Conservation (phyloP, 495 filamentous ascomycete species). For the Aspergillus carlsbadensis region DNA sequence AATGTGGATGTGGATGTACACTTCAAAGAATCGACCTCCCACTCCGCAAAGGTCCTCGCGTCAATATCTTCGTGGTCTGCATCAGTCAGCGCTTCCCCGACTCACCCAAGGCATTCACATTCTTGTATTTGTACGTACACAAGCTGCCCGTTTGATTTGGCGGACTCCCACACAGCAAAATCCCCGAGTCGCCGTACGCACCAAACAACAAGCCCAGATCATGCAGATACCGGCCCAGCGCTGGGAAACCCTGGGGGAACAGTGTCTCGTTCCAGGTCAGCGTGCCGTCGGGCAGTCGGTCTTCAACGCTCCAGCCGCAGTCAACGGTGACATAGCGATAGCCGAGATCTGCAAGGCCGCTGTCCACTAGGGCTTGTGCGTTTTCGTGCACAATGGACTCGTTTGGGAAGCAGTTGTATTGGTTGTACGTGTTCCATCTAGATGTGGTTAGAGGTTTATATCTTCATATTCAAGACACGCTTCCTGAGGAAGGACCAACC, state of each 20-base stretch:
- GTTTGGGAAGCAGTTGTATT: constrained; percentile 49
- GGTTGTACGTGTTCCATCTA: constrained; percentile 58
- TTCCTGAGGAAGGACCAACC: constrained; percentile 22
- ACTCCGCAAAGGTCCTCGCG: constrained; percentile 40
- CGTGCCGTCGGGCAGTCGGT: constrained; percentile 42
- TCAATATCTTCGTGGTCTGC: constrained; percentile 46
- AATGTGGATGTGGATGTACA: constrained; percentile 23
- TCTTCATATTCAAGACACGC: not conserved
- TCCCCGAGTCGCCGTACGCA: constrained; percentile 54
- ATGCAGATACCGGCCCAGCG: constrained; percentile 50
- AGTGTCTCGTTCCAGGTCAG: constrained; percentile 54
- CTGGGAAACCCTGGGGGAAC: constrained; percentile 51
- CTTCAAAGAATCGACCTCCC: constrained; percentile 48
- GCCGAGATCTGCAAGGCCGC: constrained; percentile 48
- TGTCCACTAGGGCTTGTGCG: constrained; percentile 53
- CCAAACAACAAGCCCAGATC: constrained; percentile 51
- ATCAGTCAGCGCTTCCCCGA: constrained; percentile 13
- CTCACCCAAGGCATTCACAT: no score
- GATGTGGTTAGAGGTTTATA: not conserved
- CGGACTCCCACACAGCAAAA: constrained; percentile 28
- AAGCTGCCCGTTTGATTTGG: constrained; percentile 30
- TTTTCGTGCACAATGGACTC: constrained; percentile 50
- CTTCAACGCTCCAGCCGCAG: constrained; percentile 52
- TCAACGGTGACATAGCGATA: constrained; percentile 58
- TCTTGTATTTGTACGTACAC: constrained; percentile 22